Base-by-base conservation (phyloP, 148 eudicot genomes). In the Rhododendron ovatum region DNA sequence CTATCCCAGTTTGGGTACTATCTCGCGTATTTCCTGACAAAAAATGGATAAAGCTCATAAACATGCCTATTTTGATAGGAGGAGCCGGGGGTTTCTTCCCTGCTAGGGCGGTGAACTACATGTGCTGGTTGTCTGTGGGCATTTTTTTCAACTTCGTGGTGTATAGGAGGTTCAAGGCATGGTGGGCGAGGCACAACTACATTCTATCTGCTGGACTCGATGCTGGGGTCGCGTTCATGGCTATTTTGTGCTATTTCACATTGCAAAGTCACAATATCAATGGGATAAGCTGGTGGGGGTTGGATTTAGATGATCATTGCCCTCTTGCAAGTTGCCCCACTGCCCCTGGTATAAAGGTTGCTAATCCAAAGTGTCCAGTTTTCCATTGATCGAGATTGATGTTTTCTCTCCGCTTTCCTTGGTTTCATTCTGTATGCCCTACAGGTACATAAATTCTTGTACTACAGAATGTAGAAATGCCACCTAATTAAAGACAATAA, bases 151-250 rank as follows among this genome's bases (percentile, higher is more conserved):
- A 92, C 80, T 71, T 89, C 33, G 88, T 84, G 0, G 83, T 92
- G 81, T 92, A 88, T 26, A 80, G 82, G 83, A 84, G 74, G 4
- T 88, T 26, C 80, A 88, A 86, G 77, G 85, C 43, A 12, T 88
- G 90, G 91, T 85, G 93, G 93, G 88, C 88, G 1, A 85, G 93
- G 78, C 90, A 91, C 61, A 91, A 89, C 45, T 91, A 91, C 50
- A 86, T 91, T 18, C 81, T 91, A 3, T 89, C 90, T 1, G 91
- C 88, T 3, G 91, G 89, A 4, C 55, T 91, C 0, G 90, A 91
- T 76, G 91, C 91, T 1, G 91, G 91, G 43, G 88, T 87, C 4
- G 93, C 93, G 2, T 90, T 91, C 85, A 87, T 90, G 90, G 89
- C 89, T 1, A 87, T 88, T 3, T 74, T 91, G n/a, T 81, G 87